Percentiles rank a stretch among this genome's conserved stretches.
phyloP scores from a whole-genome alignment of 164 flowering plant species.

The Nelumbo lutea region DNA sequence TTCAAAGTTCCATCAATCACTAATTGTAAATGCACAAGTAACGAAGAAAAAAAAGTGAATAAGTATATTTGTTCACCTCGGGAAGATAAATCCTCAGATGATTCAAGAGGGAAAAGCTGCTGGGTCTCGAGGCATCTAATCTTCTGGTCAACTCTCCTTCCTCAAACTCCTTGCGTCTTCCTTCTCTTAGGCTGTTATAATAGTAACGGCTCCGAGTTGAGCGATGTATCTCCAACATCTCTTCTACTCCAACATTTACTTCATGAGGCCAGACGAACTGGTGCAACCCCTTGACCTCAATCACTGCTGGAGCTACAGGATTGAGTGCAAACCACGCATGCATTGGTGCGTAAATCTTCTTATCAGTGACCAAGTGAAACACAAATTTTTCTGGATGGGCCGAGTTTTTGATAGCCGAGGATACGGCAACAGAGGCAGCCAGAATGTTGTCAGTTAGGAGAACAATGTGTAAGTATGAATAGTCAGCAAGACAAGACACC shows the following conservation, averaged over 20 bases:
- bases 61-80: constrained; percentile 37
- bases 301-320: constrained; percentile 36
- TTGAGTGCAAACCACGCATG: constrained; percentile 76
- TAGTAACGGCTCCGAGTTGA: constrained; percentile 33
- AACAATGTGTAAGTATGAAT: constrained; percentile 55
- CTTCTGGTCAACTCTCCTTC: constrained; percentile 17
- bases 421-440: constrained; percentile 64
- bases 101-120: constrained; percentile 46
- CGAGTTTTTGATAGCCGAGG: constrained; percentile 46
- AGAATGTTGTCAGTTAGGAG: constrained; percentile 67
- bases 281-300: constrained; percentile 80
- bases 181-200: constrained; percentile 21
- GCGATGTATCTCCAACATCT: constrained; percentile 46
- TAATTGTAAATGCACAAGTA: neutral
- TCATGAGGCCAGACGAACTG: constrained; percentile 62
- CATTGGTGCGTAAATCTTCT: constrained; percentile 76
- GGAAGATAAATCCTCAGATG: constrained; percentile 60
- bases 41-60: neutral
- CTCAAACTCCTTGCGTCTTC: constrained; percentile 10
- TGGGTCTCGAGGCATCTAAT: constrained; percentile 42
- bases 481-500: constrained; percentile 42
- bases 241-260: constrained; percentile 43
- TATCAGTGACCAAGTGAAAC: constrained; percentile 72
- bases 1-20: constrained; percentile 9
- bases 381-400: constrained; percentile 50